These are phyloP conservation scores for Russula sp. DNA, from an alignment of 768 basidiomycete species.

Conservation along the genomic window DNA sequence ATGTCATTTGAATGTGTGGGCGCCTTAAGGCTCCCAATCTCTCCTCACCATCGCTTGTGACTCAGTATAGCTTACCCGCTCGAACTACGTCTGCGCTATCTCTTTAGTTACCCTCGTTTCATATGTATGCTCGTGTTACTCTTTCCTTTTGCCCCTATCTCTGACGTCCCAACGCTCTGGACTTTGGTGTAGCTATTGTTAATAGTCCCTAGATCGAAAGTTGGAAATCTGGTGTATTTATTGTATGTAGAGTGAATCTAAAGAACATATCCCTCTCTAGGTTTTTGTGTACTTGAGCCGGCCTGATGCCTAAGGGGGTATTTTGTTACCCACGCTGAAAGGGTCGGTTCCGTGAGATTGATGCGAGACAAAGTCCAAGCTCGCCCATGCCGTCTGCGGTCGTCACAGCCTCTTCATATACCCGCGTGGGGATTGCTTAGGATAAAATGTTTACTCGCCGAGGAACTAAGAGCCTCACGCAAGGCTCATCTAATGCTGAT, in stretches of 20 bases:
- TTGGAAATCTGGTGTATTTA: conserved; percentile 21
- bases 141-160: background rate
- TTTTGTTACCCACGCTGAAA: no score
- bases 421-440: no score
- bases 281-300: no score
- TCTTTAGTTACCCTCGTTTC: conserved; percentile 7
- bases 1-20: conserved; percentile 5
- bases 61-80: conserved; percentile 3
- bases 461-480: no score
- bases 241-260: conserved; percentile 21
- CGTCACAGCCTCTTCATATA: no score
- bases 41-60: background rate
- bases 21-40: background rate
- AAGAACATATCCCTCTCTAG: background rate
- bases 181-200: conserved; percentile 19
- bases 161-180: conserved; percentile 3
- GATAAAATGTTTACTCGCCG: no score
- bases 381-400: no score
- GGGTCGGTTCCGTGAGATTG: no score
- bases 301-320: no score
- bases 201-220: conserved; percentile 16
- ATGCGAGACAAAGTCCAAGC: no score
- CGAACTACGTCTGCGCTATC: conserved; percentile 1
- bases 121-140: conserved; percentile 7
- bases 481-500: no score